Evolutionary conservation across 768 basidiomycete genomes (phyloP).

Genomic region (Suillus americanus): DNA sequence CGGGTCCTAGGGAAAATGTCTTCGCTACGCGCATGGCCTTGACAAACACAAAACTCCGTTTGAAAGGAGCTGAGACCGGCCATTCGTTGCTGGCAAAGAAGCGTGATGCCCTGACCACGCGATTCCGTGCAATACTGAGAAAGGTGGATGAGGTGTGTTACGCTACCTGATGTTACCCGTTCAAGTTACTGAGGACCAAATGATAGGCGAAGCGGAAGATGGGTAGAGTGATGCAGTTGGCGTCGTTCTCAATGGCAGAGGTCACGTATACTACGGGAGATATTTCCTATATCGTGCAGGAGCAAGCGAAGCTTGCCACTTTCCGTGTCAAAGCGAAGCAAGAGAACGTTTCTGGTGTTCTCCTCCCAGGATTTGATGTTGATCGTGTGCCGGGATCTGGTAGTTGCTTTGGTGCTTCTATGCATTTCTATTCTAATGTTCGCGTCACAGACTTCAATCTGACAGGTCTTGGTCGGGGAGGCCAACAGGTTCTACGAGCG

Average conservation of each 20-base stretch:
- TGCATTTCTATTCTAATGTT: background rate
- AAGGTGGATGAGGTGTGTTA: slow-evolving; percentile 93
- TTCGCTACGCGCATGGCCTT: slow-evolving; percentile 98
- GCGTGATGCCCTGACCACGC: slow-evolving; percentile 91
- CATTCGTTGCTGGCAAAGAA: slow-evolving; percentile 97
- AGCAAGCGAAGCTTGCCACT: slow-evolving; percentile 86
- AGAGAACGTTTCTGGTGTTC: slow-evolving; percentile 97
- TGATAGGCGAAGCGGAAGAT: slow-evolving; percentile 95
- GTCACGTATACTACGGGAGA: slow-evolving; percentile 98
- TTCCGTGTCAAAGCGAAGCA: slow-evolving; percentile 94
- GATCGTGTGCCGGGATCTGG: slow-evolving; percentile 86
- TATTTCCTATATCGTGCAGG: slow-evolving; percentile 97
- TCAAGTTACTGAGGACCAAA: slow-evolving; percentile 20
- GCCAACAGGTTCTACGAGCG: slow-evolving; percentile 92
- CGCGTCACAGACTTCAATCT: slow-evolving; percentile 80
- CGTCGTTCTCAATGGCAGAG: slow-evolving; percentile 98
- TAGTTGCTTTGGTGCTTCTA: slow-evolving; percentile 27
- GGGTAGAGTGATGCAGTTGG: slow-evolving; percentile 98
- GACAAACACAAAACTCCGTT: slow-evolving; percentile 85
- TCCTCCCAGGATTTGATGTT: slow-evolving; percentile 92
- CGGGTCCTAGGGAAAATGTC: slow-evolving; percentile 87
- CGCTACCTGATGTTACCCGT: background rate
- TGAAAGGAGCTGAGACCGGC: slow-evolving; percentile 92
- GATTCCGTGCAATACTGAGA: slow-evolving; percentile 90
- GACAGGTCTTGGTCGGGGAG: slow-evolving; percentile 94